These are phyloP conservation scores for Podaxis carcinomalis DNA, from an alignment of 768 basidiomycete genomes.

Conservation along the genomic window DNA sequence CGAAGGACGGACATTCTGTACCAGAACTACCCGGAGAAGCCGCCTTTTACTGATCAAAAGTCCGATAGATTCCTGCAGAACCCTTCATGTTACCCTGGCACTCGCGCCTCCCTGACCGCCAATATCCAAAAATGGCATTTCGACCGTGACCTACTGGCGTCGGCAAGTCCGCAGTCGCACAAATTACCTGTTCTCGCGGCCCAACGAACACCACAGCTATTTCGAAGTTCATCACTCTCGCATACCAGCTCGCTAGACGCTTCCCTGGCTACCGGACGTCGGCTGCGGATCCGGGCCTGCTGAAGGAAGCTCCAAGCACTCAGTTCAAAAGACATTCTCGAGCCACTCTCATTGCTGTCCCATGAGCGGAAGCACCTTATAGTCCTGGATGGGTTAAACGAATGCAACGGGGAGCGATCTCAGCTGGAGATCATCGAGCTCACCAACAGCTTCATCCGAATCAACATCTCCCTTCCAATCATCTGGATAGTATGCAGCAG, in stretches of 20 bases:
- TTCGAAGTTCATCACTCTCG: not conserved
- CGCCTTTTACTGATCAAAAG: too few species aligned
- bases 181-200: not conserved
- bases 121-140: not conserved
- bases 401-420: not conserved
- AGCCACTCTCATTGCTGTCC: not conserved
- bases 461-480: not conserved
- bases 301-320: not conserved
- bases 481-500: not conserved
- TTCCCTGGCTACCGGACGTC: not conserved
- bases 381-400: not conserved
- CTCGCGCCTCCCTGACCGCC: not conserved
- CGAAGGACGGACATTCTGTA: too few species aligned
- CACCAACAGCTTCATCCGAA: not conserved
- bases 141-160: not conserved
- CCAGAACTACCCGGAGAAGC: too few species aligned
- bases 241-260: not conserved
- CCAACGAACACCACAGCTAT: not conserved
- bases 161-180: constrained; percentile 4
- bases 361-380: not conserved
- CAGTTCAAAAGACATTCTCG: not conserved
- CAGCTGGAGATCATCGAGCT: not conserved
- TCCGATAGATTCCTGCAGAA: too few species aligned
- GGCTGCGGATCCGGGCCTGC: not conserved
- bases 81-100: not conserved